Evolutionary conservation across 2,329 filamentous ascomycete genomes (phyloP), one percentile per base, ranked within the genome.

Genomic region (Pseudocercospora crystallina): DNA sequence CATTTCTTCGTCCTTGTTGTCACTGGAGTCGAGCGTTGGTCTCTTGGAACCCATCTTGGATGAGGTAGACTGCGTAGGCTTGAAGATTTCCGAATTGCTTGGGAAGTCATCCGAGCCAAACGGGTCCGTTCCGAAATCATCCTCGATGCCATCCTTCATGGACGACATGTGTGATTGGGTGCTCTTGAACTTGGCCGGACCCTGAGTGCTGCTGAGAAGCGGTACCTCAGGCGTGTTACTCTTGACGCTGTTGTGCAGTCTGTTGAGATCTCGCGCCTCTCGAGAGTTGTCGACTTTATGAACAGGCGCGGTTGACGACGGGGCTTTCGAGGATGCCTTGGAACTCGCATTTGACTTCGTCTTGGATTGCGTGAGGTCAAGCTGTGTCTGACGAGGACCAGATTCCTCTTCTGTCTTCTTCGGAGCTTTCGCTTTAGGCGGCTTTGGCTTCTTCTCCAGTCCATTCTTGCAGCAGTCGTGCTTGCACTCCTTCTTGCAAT

Each of bases 381-480:
- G 55, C 36, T 65, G 63, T 12, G 60, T 67, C 44, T 69, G 64
- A 29, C 60, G 62, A n/a, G 57, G 57, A 38, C 59, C 54, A 14
- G 53, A 38, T 5, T 56, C 50, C 0, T 43, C 14, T 8, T 59
- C 57, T 31, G 26, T 34, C 38, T 61, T 61, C 54, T 70, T 71
- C 30, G 57, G 49, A 8, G 55, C 55, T 29, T 61, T 58, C 34
- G 73, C 63, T 60, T 80, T 79, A 5, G 69, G 62, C 15, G 71
- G 52, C 65, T 76, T 75, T 37, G 80, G 73, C 51, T 81, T 84
- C 55, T 83, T 88, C 32, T 87, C 82, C 13, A 87, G 64, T 0
- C 88, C 88, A 53, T 88, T 82, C 17, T 78, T 79, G 62, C 88
- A 92, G 61, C 88, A 92, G 32, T 79, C 69, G 61, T 92, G 88